Evolutionary conservation across 257 asterid genomes (phyloP).

Genomic region (Verbena officinalis): DNA sequence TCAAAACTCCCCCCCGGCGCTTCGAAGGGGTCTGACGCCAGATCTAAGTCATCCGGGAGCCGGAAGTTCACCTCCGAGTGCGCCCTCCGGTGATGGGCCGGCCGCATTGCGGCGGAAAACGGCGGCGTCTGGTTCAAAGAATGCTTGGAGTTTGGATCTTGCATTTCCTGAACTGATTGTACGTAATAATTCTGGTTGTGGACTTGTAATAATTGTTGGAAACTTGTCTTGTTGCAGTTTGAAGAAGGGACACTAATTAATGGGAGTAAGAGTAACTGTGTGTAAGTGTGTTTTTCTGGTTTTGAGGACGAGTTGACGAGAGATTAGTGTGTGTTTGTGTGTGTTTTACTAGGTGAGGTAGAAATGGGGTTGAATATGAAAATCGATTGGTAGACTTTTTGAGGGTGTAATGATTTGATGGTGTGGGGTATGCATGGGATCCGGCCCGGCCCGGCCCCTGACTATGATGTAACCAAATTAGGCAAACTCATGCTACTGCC

Average conservation of each 20-base stretch:
- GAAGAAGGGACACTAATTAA: slow-evolving; percentile 15
- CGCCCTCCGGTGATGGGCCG: slow-evolving; percentile 86
- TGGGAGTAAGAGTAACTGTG: slow-evolving; percentile 35
- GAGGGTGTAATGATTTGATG: slow-evolving; percentile 31
- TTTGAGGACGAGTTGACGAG: slow-evolving; percentile 28
- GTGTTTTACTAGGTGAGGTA: slow-evolving; percentile 13
- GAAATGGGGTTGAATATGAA: slow-evolving; percentile 22
- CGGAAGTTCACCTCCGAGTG: slow-evolving; percentile 91
- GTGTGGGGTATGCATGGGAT: slow-evolving; percentile 42
- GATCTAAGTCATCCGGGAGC: slow-evolving; percentile 87
- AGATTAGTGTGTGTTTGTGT: slow-evolving; percentile 1
- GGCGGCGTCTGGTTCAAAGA: slow-evolving; percentile 48
- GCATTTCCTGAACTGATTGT: slow-evolving; percentile 48
- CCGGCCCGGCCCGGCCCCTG: slow-evolving; percentile 8
- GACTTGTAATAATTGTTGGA: neutral
- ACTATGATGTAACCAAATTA: neutral
- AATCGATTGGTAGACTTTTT: slow-evolving; percentile 27
- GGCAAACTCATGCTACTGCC: neutral
- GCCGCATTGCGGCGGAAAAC: slow-evolving; percentile 54
- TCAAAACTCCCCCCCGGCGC: slow-evolving; percentile 68
- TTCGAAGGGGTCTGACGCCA: slow-evolving; percentile 69
- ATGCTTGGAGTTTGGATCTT: slow-evolving; percentile 67
- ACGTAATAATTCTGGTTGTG: slow-evolving; percentile 14
- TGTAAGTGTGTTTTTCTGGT: slow-evolving; percentile 10
- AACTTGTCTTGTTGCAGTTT: neutral